Conservation (phyloP, 2,329 filamentous ascomycete species). For the Pyricularia pennisetigena region DNA sequence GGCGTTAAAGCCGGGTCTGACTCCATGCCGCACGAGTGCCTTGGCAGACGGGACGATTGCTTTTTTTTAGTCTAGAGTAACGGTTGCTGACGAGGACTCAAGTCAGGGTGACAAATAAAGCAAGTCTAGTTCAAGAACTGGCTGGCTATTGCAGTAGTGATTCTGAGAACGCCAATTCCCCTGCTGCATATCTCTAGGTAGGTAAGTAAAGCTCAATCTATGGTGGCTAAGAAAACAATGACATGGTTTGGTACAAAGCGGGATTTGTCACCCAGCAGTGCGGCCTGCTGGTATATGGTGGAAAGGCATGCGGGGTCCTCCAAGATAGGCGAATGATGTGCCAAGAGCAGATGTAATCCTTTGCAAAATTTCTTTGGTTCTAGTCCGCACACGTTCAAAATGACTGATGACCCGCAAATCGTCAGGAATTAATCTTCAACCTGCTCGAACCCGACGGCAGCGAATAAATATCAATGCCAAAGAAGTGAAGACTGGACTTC, state of each 20-base stretch:
- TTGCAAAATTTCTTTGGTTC: not conserved
- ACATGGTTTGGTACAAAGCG: not conserved
- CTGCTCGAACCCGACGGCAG: not conserved
- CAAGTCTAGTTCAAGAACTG: too few species aligned
- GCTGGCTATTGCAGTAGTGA: not conserved
- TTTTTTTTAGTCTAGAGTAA: not conserved
- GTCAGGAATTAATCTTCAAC: not conserved
- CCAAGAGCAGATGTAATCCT: not conserved
- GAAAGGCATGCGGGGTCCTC: not conserved
- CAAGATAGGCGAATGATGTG: not conserved
- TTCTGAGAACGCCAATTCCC: not conserved
- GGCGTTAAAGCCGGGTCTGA: not conserved
- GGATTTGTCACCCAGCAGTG: not conserved
- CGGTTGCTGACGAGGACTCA: not conserved
- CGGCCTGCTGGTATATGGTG: not conserved
- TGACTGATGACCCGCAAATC: not conserved
- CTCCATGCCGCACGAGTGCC: not conserved
- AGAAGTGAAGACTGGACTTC: too few species aligned
- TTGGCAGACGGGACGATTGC: not conserved
- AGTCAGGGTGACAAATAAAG: not conserved
- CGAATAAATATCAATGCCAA: too few species aligned
- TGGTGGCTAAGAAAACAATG: not conserved
- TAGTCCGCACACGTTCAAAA: not conserved
- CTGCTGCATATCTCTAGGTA: not conserved
- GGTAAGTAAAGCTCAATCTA: not conserved